Evolutionary conservation across 2,329 filamentous ascomycete species (phyloP), one percentile per base, ranked within the genome.

Genomic region (Phialocephala subalpina): DNA sequence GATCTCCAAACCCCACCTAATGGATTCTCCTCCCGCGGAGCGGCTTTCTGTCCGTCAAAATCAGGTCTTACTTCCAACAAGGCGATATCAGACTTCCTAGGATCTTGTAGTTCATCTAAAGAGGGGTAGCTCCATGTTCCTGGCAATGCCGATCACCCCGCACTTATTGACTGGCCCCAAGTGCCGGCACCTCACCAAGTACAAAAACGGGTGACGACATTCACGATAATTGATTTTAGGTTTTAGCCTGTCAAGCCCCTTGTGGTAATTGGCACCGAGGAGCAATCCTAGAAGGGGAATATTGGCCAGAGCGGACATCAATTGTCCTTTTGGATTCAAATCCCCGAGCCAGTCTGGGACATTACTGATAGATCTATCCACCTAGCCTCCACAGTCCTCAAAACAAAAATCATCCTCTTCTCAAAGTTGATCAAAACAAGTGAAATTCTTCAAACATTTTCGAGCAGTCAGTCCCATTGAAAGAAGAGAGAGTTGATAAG

Each of bases 61-160:
- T n/a, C n/a, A n/a, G n/a, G n/a, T n/a, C n/a, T n/a, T n/a, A n/a
- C n/a, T n/a, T n/a, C n/a, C n/a, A n/a, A n/a, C n/a, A n/a, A n/a
- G n/a, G n/a, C n/a, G n/a, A n/a, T n/a, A n/a, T n/a, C n/a, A n/a
- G n/a, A n/a, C n/a, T n/a, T n/a, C n/a, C n/a, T n/a, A n/a, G n/a
- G n/a, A n/a, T n/a, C n/a, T n/a, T n/a, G n/a, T n/a, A n/a, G n/a
- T n/a, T n/a, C n/a, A n/a, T 33, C 29, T 9, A 9, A 29, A 29
- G 22, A 52, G 20, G 47, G 47, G 47, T 27, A 52, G 47, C 47
- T 52, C 25, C 16, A 29, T 52, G 47, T 52, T 52, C 47, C 47
- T 52, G 47, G 47, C 20, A 6, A 4, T 18, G 45, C 9, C n/a
- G 42, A 47, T 47, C 42, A 47, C 47, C 47, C 22, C 47, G 47